Percentiles rank a stretch among this genome's conserved stretches.
phyloP scores from a whole-genome alignment of 345 rosid genomes.

The Dimocarpus longan region DNA sequence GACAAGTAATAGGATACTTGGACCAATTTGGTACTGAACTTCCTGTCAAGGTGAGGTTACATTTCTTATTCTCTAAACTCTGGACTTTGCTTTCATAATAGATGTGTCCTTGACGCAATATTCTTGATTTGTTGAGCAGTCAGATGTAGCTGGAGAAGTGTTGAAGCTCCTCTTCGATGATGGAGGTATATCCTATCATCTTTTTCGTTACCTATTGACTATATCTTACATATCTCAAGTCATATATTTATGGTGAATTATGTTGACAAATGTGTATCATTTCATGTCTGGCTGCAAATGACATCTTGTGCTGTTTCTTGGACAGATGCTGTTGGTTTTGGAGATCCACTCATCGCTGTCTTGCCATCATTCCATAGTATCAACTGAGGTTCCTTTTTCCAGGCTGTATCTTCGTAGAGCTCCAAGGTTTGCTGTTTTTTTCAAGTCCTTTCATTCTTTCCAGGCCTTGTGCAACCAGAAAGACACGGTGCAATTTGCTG shows the following conservation, averaged over 20 bases:
- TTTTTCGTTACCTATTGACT: conserved; percentile 2
- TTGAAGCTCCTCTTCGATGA: conserved; percentile 76
- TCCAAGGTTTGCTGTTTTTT: background rate
- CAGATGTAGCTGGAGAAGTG: conserved; percentile 88
- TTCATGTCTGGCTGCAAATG: background rate
- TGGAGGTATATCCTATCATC: conserved; percentile 64
- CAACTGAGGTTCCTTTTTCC: conserved; percentile 29
- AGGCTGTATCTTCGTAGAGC: background rate
- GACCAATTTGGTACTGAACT: conserved; percentile 77
- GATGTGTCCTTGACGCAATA: conserved; percentile 10
- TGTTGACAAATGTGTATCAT: background rate
- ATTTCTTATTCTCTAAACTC: conserved; percentile 5
- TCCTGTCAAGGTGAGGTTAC: conserved; percentile 74
- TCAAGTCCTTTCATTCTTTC: conserved; percentile 8
- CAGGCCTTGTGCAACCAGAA: background rate
- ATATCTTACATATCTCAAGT: background rate
- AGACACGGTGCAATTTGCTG: background rate
- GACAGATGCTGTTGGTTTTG: conserved; percentile 83
- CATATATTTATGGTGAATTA: background rate
- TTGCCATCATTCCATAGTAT: conserved; percentile 80
- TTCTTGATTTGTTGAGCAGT: conserved; percentile 54
- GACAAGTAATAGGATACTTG: conserved; percentile 84
- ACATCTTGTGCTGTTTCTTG: background rate
- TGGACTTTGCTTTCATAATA: conserved; percentile 1
- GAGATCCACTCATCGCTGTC: conserved; percentile 86